phyloP scores from a whole-genome alignment of 495 filamentous ascomycete genomes.

The Aspergillus bertholletiae region DNA sequence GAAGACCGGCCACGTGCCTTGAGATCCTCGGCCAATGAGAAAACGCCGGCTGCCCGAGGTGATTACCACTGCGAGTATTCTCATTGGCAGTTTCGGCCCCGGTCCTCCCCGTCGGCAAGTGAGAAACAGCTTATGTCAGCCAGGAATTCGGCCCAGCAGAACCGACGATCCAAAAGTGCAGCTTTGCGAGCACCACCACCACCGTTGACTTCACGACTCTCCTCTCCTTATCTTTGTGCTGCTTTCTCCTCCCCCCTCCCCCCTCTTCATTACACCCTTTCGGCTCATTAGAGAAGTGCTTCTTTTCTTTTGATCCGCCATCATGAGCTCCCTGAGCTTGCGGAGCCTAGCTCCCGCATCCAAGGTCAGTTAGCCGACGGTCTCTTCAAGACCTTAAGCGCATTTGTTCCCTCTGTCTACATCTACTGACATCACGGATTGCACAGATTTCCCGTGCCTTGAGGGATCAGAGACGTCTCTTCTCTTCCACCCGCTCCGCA shows the following conservation, averaged over 20 bases:
- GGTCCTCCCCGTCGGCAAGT: constrained; percentile 38
- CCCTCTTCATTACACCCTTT: constrained; percentile 9
- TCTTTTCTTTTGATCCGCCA: constrained; percentile 34
- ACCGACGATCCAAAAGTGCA: constrained; percentile 32
- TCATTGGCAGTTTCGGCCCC: constrained; percentile 35
- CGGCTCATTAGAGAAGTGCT: constrained; percentile 27
- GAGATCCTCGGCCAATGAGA: constrained; percentile 24
- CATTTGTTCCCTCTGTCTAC: constrained; percentile 1
- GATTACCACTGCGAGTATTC: constrained; percentile 28
- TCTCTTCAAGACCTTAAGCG: neutral
- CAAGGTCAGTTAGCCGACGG: constrained; percentile 40
- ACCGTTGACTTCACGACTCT: constrained; percentile 19
- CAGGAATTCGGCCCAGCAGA: constrained; percentile 19
- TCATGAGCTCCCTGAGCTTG: constrained; percentile 56
- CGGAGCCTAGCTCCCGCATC: constrained; percentile 57
- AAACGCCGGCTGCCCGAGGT: constrained; percentile 27
- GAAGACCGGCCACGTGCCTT: constrained; percentile 32
- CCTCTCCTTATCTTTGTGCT: constrained; percentile 25
- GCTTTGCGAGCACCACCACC: constrained; percentile 28
- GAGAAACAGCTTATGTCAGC: constrained; percentile 37
- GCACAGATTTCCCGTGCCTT: constrained; percentile 43
- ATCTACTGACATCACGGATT: constrained; percentile 22
- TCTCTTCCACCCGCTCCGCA: constrained; percentile 80
- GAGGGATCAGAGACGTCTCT: constrained; percentile 61
- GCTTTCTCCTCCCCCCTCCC: constrained; percentile 1